Evolutionary conservation across 2,329 filamentous ascomycete species (phyloP), one percentile per base, ranked within the genome.

Genomic region (Clonostachys sp.): DNA sequence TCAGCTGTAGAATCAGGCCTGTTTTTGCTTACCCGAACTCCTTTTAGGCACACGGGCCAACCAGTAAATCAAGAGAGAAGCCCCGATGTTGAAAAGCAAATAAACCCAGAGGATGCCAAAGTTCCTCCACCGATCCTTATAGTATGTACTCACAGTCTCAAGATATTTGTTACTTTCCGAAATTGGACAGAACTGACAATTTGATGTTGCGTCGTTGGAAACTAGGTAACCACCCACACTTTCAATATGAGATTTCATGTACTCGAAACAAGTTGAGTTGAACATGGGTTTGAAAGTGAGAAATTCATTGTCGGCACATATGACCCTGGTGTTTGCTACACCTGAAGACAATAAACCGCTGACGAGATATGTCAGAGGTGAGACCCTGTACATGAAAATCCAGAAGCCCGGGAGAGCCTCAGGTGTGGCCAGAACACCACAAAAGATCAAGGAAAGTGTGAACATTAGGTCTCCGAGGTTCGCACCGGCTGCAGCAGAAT

Each of bases 371-470:
- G 87, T 91, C 56, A 96, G 87, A 0, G 91, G 90, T 0, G 85
- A 90, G 44, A 91, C 69, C 42, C 86, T 81, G 66, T 92, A 92
- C 84, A 91, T 88, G 73, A 90, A 90, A 56, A 86, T 83, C 87
- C 88, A 92, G 75, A 91, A 91, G 6, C 79, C 70, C 0, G 88
- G 87, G 34, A 92, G 76, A 3, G 68, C 64, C 4, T 68, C 64
- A 1, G 86, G 84, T 6, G 72, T 70, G 30, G 83, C 83, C 51
- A 95, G 77, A 44, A 94, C 85, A 44, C 48, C 48, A 35, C 48
- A 49, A 45, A 49, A 49, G 44, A 49, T 17, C 12, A 49, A 74
- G 85, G 76, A 58, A 84, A 88, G 75, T 91, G 92, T 83, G 70
- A 92, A 91, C 56, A 87, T 68, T 49, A 92, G 62, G 52, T 89